Conservation (phyloP, 257 asterid genomes). For the Paraleonurus japonicus region DNA sequence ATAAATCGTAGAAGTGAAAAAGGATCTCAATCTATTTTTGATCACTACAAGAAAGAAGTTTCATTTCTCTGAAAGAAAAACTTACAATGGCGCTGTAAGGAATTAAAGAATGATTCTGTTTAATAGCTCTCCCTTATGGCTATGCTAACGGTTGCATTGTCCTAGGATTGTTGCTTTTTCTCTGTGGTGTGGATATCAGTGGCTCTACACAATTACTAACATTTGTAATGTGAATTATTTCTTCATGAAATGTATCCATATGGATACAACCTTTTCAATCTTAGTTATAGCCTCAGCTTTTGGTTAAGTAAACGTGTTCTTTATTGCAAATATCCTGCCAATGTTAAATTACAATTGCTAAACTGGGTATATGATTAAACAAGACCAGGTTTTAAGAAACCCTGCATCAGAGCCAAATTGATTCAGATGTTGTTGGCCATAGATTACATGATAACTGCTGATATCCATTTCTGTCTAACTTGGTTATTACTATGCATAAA, state of each 20-base stretch:
- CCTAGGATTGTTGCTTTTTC: not conserved
- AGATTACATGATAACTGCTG: not conserved
- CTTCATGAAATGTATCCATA: not conserved
- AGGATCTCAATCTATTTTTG: not conserved
- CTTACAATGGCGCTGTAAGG: not conserved
- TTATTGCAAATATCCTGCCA: not conserved
- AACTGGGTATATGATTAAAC: not conserved
- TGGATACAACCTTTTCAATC: conserved; percentile 1
- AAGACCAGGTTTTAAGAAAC: not conserved
- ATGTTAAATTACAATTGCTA: not conserved
- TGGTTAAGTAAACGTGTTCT: not conserved
- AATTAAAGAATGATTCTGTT: not conserved
- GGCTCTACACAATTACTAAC: not conserved
- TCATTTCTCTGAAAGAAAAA: not conserved
- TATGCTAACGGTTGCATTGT: not conserved
- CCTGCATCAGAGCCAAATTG: not conserved
- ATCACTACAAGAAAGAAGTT: not conserved
- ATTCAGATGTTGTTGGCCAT: not conserved
- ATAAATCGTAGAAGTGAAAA: not conserved
- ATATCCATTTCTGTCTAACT: not conserved
- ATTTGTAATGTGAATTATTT: not conserved
- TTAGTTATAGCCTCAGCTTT: not conserved
- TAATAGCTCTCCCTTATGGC: not conserved
- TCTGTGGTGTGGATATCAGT: not conserved
- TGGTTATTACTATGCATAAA: not conserved